These are phyloP conservation scores for Agaricus subrufescens DNA, from an alignment of 768 basidiomycete genomes.

Conservation along the genomic window DNA sequence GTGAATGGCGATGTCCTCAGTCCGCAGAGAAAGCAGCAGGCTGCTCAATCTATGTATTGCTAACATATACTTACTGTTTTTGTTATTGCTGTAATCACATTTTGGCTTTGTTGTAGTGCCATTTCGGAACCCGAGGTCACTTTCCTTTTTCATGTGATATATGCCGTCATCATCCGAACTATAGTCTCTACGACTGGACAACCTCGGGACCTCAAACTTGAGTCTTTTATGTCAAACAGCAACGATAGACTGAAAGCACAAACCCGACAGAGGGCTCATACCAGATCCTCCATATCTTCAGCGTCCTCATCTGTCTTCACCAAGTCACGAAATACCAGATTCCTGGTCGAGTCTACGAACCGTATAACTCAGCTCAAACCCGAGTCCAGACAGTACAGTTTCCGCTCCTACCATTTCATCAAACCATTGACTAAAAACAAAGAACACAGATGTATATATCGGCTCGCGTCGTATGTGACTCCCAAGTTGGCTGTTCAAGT, in stretches of 20 bases:
- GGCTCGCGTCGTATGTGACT: slow-evolving; percentile 44
- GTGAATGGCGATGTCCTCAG: not conserved
- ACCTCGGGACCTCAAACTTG: too few relatives aligned
- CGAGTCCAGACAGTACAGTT: slow-evolving; percentile 43
- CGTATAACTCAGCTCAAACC: slow-evolving; percentile 43
- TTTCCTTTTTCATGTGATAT: slow-evolving; percentile 1
- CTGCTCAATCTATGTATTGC: not conserved
- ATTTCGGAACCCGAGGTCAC: not conserved
- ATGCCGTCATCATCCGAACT: not conserved
- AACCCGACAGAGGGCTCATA: slow-evolving; percentile 3
- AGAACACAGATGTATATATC: slow-evolving; percentile 47
- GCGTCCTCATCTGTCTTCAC: slow-evolving; percentile 16
- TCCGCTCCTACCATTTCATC: not conserved
- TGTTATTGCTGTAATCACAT: not conserved
- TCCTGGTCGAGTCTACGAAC: slow-evolving; percentile 25
- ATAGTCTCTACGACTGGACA: too few relatives aligned
- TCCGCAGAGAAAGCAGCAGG: slow-evolving; percentile 1
- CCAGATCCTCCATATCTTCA: not conserved
- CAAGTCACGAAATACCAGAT: slow-evolving; percentile 41
- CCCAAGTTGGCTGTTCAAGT: slow-evolving; percentile 35
- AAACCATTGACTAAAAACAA: not conserved
- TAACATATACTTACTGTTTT: not conserved
- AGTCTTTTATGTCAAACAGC: not conserved
- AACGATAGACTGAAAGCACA: not conserved
- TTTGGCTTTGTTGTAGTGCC: too few relatives aligned